Evolutionary conservation across 306 rosid species (phyloP).

Genomic region (Lathyrus oleraceus): DNA sequence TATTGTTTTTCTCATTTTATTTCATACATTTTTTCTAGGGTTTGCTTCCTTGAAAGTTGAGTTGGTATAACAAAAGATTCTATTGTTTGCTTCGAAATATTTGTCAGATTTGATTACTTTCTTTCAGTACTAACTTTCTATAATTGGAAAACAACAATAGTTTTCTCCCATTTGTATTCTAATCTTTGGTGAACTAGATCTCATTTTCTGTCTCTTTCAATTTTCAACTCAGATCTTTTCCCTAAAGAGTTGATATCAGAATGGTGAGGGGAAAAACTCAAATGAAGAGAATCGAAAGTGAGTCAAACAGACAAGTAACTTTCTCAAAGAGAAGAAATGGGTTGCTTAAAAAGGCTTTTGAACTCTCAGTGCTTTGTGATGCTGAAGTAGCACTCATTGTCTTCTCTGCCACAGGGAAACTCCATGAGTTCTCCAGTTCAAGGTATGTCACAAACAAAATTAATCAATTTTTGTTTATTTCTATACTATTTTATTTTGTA

Average conservation of each 20-base stretch:
- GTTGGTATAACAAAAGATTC: conserved; percentile 24
- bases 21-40: neutral
- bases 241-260: neutral
- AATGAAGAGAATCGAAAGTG: conserved; percentile 90
- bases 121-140: conserved; percentile 28
- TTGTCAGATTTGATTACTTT: conserved; percentile 35
- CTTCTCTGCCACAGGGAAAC: conserved; percentile 87
- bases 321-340: conserved; percentile 91
- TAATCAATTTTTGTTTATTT: neutral
- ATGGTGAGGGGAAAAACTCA: conserved; percentile 95
- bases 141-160: conserved; percentile 27
- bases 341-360: conserved; percentile 82
- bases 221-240: conserved; percentile 23
- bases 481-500: neutral
- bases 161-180: neutral
- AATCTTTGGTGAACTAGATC: conserved; percentile 26
- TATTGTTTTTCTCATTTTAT: neutral
- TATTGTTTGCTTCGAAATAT: neutral
- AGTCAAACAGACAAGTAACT: conserved; percentile 87
- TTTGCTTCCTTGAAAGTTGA: neutral
- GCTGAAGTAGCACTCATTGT: conserved; percentile 90
- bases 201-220: conserved; percentile 10
- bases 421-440: conserved; percentile 82
- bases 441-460: conserved; percentile 47
- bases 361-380: conserved; percentile 92